Percentiles rank a stretch among this genome's conserved stretches.
phyloP scores from a whole-genome alignment of 352 stramenopile species.

The Pythium diclinum region DNA sequence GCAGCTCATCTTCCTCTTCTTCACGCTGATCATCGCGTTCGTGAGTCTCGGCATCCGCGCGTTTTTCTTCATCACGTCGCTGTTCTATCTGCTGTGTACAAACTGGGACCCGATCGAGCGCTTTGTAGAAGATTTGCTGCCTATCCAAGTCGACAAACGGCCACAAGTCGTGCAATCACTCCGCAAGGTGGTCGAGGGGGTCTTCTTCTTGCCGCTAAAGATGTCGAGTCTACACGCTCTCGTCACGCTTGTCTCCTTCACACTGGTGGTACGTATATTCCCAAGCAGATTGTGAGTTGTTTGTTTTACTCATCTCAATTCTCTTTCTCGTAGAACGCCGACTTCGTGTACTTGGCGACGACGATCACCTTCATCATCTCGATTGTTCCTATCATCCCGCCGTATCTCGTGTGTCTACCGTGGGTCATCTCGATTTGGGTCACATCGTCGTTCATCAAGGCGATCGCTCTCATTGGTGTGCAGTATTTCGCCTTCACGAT shows the following conservation, averaged over 20 bases:
- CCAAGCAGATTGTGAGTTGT: neutral
- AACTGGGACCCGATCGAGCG: slow-evolving; percentile 87
- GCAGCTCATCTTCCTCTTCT: slow-evolving; percentile 73
- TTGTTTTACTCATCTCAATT: neutral
- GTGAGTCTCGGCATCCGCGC: slow-evolving; percentile 81
- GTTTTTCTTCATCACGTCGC: slow-evolving; percentile 86
- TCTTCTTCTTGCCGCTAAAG: slow-evolving; percentile 87
- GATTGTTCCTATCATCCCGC: slow-evolving; percentile 84
- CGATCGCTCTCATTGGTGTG: slow-evolving; percentile 70
- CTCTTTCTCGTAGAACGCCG: slow-evolving; percentile 47
- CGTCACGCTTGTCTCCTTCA: slow-evolving; percentile 86
- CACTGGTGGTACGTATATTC: slow-evolving; percentile 72
- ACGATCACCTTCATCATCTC: slow-evolving; percentile 88
- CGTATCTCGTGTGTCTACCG: slow-evolving; percentile 81
- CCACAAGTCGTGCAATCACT: slow-evolving; percentile 69
- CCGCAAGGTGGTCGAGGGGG: slow-evolving; percentile 78
- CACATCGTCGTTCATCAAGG: slow-evolving; percentile 79
- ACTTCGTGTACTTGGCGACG: slow-evolving; percentile 85
- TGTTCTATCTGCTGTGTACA: slow-evolving; percentile 85
- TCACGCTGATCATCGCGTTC: slow-evolving; percentile 81
- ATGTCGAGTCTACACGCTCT: slow-evolving; percentile 87
- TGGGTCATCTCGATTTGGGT: slow-evolving; percentile 80
- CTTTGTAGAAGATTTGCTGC: slow-evolving; percentile 76
- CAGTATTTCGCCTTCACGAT: slow-evolving; percentile 85
- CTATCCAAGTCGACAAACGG: slow-evolving; percentile 68